A percentile compares a stretch with the other conserved stretches of the same genome.
Evolutionary conservation across 2,329 filamentous ascomycete genomes (phyloP).

Genomic region (Ascochyta clinopodiicola): DNA sequence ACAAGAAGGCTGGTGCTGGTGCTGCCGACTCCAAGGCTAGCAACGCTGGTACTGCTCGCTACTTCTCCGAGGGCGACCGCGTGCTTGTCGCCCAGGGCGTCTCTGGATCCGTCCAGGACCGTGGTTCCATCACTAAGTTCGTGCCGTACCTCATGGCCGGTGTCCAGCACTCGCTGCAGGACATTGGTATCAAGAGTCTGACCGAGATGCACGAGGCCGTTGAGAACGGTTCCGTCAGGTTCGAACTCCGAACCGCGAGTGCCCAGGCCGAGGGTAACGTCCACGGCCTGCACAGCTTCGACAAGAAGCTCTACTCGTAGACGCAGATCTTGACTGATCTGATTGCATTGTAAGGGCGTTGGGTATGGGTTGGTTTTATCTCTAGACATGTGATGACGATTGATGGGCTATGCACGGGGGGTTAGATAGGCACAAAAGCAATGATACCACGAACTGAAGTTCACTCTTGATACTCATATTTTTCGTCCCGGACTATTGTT

Average conservation of each 20-base stretch:
- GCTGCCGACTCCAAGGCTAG: constrained; percentile 71
- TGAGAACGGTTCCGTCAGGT: constrained; percentile 76
- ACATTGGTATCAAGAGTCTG: constrained; percentile 86
- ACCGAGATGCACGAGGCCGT: constrained; percentile 78
- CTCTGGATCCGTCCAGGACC: constrained; percentile 81
- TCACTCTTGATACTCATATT: constrained; percentile 9
- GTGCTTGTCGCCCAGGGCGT: constrained; percentile 97
- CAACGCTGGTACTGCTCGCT: constrained; percentile 95
- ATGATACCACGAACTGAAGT: constrained; percentile 43
- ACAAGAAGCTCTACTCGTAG: constrained; percentile 99
- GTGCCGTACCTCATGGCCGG: constrained; percentile 94
- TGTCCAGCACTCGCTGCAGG: constrained; percentile 96
- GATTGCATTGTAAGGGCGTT: constrained; percentile 40
- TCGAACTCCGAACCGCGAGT: constrained; percentile 92
- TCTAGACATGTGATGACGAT: constrained; percentile 31
- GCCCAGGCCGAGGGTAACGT: constrained; percentile 97
- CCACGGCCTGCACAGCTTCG: constrained; percentile 94
- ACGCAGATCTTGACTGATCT: constrained; percentile 3
- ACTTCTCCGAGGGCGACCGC: constrained; percentile 96
- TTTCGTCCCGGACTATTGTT: neutral
- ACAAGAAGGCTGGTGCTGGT: constrained; percentile 88
- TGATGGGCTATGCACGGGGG: constrained; percentile 31
- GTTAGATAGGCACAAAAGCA: constrained; percentile 43
- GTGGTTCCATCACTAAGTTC: constrained; percentile 90
- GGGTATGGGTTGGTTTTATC: constrained; percentile 29